These are phyloP conservation scores for Cordyceps farinosa DNA, from an alignment of 2,329 filamentous ascomycete species.

Conservation along the genomic window DNA sequence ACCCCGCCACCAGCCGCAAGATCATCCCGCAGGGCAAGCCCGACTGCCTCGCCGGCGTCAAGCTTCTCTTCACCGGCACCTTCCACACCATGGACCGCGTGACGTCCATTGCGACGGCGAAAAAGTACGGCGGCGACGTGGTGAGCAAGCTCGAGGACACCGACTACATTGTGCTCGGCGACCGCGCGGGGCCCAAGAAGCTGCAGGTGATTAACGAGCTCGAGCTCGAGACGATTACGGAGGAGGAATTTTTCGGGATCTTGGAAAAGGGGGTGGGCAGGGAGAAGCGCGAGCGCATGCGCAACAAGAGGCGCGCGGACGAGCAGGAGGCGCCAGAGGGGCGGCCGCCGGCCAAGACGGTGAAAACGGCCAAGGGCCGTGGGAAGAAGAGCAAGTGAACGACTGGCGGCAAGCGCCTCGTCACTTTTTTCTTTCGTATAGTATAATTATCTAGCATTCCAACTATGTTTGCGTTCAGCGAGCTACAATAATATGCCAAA, in stretches of 20 bases:
- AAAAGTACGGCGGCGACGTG: constrained; percentile 14
- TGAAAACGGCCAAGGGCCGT: neutral
- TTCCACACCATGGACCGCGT: constrained; percentile 16
- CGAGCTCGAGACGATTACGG: constrained; percentile 15
- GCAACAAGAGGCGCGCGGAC: constrained; percentile 12
- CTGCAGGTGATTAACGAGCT: constrained; percentile 16
- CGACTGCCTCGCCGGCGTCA: constrained; percentile 9
- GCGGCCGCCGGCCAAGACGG: neutral
- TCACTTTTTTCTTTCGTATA: neutral
- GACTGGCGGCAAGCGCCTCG: too few species aligned
- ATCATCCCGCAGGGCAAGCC: constrained; percentile 11
- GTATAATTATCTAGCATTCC: neutral
- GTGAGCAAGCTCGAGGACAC: constrained; percentile 18
- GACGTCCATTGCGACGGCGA: constrained; percentile 15
- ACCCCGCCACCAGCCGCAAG: constrained; percentile 8
- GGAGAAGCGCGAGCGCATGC: constrained; percentile 13
- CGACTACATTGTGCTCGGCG: constrained; percentile 16
- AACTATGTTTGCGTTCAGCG: too few species aligned
- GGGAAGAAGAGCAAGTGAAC: neutral
- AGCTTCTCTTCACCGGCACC: constrained; percentile 16
- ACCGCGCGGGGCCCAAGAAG: constrained; percentile 15
- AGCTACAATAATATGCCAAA: too few species aligned
- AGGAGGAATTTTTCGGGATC: constrained; percentile 13
- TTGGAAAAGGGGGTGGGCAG: constrained; percentile 12
- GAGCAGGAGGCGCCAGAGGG: constrained; percentile 11